These are phyloP conservation scores for Hibiscus syriacus DNA, from an alignment of 345 rosid species.

Conservation along the genomic window DNA sequence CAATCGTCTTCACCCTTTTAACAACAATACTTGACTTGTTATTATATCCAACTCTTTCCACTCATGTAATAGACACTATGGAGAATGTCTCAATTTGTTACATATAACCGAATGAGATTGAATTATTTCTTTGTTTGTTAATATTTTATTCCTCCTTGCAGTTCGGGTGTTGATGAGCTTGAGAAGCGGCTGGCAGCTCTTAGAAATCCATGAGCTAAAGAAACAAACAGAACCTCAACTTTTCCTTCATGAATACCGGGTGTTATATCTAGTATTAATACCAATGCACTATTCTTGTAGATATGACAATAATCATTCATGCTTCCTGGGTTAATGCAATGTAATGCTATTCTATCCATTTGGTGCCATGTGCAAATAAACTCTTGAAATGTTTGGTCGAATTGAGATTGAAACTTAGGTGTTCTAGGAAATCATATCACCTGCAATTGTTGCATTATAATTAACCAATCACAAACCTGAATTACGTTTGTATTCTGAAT, in stretches of 20 bases:
- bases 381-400: background rate
- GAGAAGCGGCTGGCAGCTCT: constrained; percentile 94
- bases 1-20: background rate
- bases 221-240: background rate
- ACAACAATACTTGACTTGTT: background rate
- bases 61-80: too few relatives aligned
- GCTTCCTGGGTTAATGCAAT: background rate
- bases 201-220: constrained; percentile 31
- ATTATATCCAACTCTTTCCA: background rate
- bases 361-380: background rate
- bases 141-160: constrained; percentile 19
- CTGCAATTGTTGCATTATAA: too few relatives aligned
- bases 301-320: background rate
- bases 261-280: background rate
- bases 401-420: background rate
- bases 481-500: too few relatives aligned
- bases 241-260: background rate
- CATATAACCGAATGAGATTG: background rate
- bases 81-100: too few relatives aligned
- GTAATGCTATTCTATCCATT: background rate
- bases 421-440: too few relatives aligned
- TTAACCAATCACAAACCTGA: too few relatives aligned
- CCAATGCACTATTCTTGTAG: background rate
- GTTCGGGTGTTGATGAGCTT: constrained; percentile 67
- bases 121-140: constrained; percentile 1